Percentiles rank a stretch among this genome's conserved stretches.
Conservation (phyloP, 2,329 filamentous ascomycete genomes). For the Fusarium sp. region DNA sequence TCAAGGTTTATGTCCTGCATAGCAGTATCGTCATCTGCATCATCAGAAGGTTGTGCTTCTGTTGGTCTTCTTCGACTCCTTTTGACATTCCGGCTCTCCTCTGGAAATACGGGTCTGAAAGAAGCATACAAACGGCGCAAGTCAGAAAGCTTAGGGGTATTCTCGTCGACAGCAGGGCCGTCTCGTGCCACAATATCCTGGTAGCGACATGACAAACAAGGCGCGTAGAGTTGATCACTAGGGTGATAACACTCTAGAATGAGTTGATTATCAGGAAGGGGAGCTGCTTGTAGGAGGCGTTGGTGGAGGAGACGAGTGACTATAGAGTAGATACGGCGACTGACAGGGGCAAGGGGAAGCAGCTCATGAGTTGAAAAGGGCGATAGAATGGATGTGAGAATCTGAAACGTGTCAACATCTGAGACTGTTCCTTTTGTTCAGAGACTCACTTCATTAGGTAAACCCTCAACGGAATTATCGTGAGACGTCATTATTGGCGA, state of each 20-base stretch:
- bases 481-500: slow-evolving; percentile 24
- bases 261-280: slow-evolving; percentile 66
- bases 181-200: slow-evolving; percentile 66
- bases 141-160: slow-evolving; percentile 50
- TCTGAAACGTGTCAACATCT: slow-evolving; percentile 13
- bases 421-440: neutral
- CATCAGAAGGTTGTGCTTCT: slow-evolving; percentile 18
- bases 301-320: slow-evolving; percentile 75
- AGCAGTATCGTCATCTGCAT: slow-evolving; percentile 60
- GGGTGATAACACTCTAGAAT: slow-evolving; percentile 87
- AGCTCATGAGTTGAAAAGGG: slow-evolving; percentile 66
- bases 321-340: slow-evolving; percentile 74
- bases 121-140: slow-evolving; percentile 76
- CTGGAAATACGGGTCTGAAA: slow-evolving; percentile 75
- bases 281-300: slow-evolving; percentile 65
- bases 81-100: slow-evolving; percentile 62
- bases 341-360: slow-evolving; percentile 71
- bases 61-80: slow-evolving; percentile 36
- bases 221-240: slow-evolving; percentile 76
- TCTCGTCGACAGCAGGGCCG: slow-evolving; percentile 16
- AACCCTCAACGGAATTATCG: slow-evolving; percentile 20
- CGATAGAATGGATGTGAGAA: slow-evolving; percentile 53
- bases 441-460: slow-evolving; percentile 39
- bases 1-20: slow-evolving; percentile 76
- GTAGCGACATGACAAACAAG: slow-evolving; percentile 77